Conservation (phyloP, 371 early-diverging fungal genomes). For the Rhizomucor pusillus region DNA sequence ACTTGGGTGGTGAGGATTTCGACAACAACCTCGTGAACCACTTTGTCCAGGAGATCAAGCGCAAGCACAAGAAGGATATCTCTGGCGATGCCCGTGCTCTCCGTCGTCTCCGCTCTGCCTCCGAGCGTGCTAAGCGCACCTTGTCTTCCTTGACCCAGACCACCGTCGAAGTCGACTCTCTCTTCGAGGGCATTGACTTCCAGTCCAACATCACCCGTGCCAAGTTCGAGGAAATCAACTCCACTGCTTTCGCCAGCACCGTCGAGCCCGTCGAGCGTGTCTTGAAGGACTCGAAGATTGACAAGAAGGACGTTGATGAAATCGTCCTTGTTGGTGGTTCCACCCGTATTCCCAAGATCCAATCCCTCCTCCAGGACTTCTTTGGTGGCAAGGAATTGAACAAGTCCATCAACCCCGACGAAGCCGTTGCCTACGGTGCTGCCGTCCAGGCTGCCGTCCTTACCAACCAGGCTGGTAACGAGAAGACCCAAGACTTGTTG, state of each 20-base stretch:
- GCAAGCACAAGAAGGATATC: conserved; percentile 77
- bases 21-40: conserved; percentile 84
- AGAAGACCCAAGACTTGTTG: conserved; percentile 75
- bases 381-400: conserved; percentile 84
- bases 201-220: conserved; percentile 90
- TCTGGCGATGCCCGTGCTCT: conserved; percentile 82
- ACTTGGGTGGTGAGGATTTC: conserved; percentile 99
- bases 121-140: conserved; percentile 96
- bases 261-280: conserved; percentile 80
- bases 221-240: conserved; percentile 91
- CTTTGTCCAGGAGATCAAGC: conserved; percentile 84
- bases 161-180: conserved; percentile 87
- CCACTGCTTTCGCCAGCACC: conserved; percentile 79
- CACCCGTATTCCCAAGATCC: conserved; percentile 99
- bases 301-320: conserved; percentile 90
- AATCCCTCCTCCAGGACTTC: conserved; percentile 93
- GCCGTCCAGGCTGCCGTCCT: conserved; percentile 90
- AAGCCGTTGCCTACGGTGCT: conserved; percentile 96
- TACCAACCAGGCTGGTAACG: conserved; percentile 67
- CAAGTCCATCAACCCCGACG: conserved; percentile 94
- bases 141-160: conserved; percentile 84
- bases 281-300: conserved; percentile 90
- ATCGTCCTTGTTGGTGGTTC: conserved; percentile 99
- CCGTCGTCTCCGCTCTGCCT: conserved; percentile 90
- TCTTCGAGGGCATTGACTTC: conserved; percentile 86